Evolutionary conservation across 1,139 yeast species (phyloP), one percentile per base, ranked within the genome.

Genomic region (Arxiozyma slooffiae): DNA sequence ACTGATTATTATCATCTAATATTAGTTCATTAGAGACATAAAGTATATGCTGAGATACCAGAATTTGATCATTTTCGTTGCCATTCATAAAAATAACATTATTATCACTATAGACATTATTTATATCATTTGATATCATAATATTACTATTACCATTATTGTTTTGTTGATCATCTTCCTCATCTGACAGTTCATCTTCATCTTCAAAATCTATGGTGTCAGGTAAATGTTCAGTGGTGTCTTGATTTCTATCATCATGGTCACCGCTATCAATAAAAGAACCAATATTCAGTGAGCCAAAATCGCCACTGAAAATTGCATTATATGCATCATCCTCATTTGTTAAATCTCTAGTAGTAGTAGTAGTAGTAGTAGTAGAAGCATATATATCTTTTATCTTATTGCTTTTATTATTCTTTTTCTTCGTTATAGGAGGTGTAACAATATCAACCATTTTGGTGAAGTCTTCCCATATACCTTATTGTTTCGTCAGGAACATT

Each of bases 201-300:
- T 88, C 96, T 61, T 88, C 97, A 64, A 86, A 92, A 67, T 92
- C 97, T 44, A 89, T 73, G n/a, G 98, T 97, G 64, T 90, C 92
- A 5, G 81, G 96, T 1, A 94, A 92, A 66, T 90, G 97, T 52
- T 76, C 66, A 50, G 80, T 72, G 41, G 60, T 64, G 4, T 62
- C 66, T 21, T 60, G 64, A 8, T 55, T 58, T n/a, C 53, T 59
- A 8, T 26, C 44, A 30, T 37, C 48, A 5, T 44, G 51, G 42
- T 22, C 58, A 26, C 36, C 44, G 17, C 51, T 52, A 17, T 62
- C 62, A 40, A 66, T 63, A 44, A 66, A 57, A 24, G 56, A 60
- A 37, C 66, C 64, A 26, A 70, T 64, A 48, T 70, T 71, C 47
- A 70, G 53, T 0, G 70, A 59, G 2, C 72, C 72, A 53, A 68